Conservation (phyloP, 1,284 basidiomycete species). For the Tilletiopsis washingtonensis region DNA sequence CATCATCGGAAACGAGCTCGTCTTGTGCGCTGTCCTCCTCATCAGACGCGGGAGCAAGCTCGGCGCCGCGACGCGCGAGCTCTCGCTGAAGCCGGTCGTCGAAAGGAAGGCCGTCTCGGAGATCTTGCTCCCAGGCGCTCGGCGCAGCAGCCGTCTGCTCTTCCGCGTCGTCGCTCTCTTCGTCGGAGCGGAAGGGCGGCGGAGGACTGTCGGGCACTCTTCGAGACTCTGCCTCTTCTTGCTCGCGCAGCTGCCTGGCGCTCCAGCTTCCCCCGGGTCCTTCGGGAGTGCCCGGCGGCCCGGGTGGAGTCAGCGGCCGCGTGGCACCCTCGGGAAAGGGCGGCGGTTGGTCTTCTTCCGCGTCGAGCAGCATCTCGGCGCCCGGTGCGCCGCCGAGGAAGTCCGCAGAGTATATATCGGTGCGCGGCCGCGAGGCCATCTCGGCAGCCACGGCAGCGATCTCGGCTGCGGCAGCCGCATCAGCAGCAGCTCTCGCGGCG, state of each 20-base stretch:
- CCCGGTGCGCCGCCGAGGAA: background rate
- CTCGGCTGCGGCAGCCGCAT: background rate
- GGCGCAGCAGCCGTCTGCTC: background rate
- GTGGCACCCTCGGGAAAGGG: too few species aligned
- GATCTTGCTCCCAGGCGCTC: background rate
- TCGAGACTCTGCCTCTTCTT: too few species aligned
- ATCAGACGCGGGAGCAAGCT: background rate
- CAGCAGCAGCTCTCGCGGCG: background rate
- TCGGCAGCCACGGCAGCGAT: background rate
- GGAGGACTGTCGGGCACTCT: too few species aligned
- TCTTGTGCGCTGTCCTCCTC: too few species aligned
- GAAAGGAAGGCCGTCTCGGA: background rate
- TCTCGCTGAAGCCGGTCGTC: background rate
- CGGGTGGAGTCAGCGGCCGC: too few species aligned
- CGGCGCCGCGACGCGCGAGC: background rate
- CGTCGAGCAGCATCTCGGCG: background rate
- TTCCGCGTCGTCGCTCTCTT: too few species aligned
- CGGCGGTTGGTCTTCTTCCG: too few species aligned
- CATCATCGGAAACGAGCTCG: too few species aligned
- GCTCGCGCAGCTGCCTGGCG: too few species aligned
- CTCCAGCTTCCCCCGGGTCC: too few species aligned
- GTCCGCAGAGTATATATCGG: background rate
- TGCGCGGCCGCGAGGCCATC: background rate
- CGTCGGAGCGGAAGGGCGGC: too few species aligned
- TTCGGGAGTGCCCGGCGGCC: too few species aligned